phyloP scores from a whole-genome alignment of 2,329 filamentous ascomycete genomes.

The Onygenales sp. region DNA sequence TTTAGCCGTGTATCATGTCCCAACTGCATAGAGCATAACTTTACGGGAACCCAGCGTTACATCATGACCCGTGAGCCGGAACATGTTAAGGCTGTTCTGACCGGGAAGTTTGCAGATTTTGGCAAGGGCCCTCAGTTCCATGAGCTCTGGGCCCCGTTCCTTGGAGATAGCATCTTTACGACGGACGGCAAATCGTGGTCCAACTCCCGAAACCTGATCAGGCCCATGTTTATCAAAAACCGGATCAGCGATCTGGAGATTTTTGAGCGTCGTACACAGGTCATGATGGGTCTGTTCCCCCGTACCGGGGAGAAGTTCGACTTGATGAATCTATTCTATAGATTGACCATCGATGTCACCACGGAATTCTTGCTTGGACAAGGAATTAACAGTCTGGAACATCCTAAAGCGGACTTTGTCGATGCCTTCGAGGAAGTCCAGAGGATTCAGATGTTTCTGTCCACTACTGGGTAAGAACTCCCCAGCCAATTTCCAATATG shows the following conservation, averaged over 20 bases:
- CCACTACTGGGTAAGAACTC: neutral
- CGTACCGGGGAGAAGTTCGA: slow-evolving; percentile 35
- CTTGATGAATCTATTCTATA: slow-evolving; percentile 19
- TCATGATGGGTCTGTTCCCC: slow-evolving; percentile 55
- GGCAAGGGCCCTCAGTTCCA: slow-evolving; percentile 72
- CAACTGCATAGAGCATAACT: slow-evolving; percentile 52
- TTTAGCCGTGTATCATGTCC: slow-evolving; percentile 21
- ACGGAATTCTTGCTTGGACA: slow-evolving; percentile 71
- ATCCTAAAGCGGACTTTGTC: slow-evolving; percentile 60
- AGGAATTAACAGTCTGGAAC: slow-evolving; percentile 49
- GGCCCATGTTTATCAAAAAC: slow-evolving; percentile 71
- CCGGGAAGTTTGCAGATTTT: slow-evolving; percentile 66
- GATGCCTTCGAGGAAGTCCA: slow-evolving; percentile 69
- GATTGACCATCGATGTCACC: slow-evolving; percentile 66
- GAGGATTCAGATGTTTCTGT: slow-evolving; percentile 48
- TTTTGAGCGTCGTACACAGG: slow-evolving; percentile 64
- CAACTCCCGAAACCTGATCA: slow-evolving; percentile 59
- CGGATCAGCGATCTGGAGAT: slow-evolving; percentile 66
- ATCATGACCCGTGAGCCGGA: slow-evolving; percentile 67
- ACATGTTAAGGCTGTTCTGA: slow-evolving; percentile 72
- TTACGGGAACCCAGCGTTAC: slow-evolving; percentile 43
- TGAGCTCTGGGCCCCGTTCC: slow-evolving; percentile 51
- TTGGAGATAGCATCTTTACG: slow-evolving; percentile 57
- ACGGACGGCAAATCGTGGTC: slow-evolving; percentile 69
- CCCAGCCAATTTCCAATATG: neutral